These are phyloP conservation scores for Penicillium lividum DNA, from an alignment of 495 filamentous ascomycete genomes.

Conservation along the genomic window DNA sequence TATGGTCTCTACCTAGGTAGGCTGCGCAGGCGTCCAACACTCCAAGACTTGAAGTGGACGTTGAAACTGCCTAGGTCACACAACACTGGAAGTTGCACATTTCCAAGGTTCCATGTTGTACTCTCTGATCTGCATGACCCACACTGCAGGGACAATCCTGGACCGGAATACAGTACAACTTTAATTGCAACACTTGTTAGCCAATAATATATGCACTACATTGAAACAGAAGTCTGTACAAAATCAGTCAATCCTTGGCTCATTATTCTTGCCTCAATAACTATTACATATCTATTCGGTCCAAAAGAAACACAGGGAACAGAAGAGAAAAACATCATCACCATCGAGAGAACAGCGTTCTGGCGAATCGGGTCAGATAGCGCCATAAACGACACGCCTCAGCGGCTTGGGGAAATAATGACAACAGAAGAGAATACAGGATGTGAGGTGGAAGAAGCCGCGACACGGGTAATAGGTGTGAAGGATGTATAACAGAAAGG, in stretches of 20 bases:
- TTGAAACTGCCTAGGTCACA: too few relatives aligned
- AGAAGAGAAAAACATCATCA: constrained; percentile 20
- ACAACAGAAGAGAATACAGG: constrained; percentile 14
- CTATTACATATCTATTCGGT: constrained; percentile 35
- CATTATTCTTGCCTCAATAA: constrained; percentile 38
- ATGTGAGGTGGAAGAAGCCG: constrained; percentile 11
- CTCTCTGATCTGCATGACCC: not conserved
- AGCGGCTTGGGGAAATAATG: constrained; percentile 15
- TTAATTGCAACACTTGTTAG: constrained; percentile 3
- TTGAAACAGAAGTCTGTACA: not conserved
- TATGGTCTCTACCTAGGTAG: too few relatives aligned
- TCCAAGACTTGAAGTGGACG: too few relatives aligned
- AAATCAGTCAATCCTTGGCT: constrained; percentile 18
- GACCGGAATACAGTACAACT: too few relatives aligned
- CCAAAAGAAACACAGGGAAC: constrained; percentile 22
- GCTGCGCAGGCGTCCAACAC: too few relatives aligned
- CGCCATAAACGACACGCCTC: constrained; percentile 1
- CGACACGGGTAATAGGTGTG: constrained; percentile 2
- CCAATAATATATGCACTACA: not conserved
- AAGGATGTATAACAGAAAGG: constrained; percentile 1
- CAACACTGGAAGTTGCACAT: too few relatives aligned
- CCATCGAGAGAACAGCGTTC: constrained; percentile 9
- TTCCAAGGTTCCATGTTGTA: too few relatives aligned
- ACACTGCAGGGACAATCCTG: not conserved
- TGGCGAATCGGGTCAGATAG: not conserved